Evolutionary conservation across 208 protist genomes (phyloP).

Genomic region (Acanthamoeba castellanii): DNA sequence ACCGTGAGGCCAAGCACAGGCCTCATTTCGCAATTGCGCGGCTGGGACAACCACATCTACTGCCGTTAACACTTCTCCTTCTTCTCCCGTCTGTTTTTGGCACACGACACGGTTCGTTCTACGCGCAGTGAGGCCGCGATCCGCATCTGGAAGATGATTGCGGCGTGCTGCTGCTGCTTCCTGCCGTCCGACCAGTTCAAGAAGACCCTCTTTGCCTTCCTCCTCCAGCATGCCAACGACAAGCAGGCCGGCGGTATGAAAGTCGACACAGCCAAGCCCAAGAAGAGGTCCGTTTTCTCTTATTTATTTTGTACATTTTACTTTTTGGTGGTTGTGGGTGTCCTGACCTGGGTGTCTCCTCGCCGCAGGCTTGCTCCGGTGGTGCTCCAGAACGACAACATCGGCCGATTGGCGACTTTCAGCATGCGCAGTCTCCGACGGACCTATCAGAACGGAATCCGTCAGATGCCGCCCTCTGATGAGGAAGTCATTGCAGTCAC

Average conservation of each 20-base stretch:
- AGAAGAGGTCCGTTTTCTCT: background rate
- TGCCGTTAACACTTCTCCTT: too few species aligned
- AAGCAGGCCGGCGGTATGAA: background rate
- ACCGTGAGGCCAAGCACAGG: too few species aligned
- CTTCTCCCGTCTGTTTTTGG: background rate
- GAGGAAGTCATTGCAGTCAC: background rate
- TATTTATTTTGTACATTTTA: too few species aligned
- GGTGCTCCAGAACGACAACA: background rate
- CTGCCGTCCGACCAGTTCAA: constrained; percentile 12
- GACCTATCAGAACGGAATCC: constrained; percentile 38
- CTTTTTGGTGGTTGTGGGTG: too few species aligned
- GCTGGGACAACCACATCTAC: too few species aligned
- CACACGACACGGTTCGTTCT: too few species aligned
- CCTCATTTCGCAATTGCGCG: too few species aligned
- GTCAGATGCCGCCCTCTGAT: constrained; percentile 4
- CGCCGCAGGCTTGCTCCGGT: background rate
- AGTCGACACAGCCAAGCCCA: background rate
- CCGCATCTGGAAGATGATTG: constrained; percentile 8
- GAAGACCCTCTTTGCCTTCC: constrained; percentile 21
- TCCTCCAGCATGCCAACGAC: background rate
- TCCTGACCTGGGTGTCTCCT: too few species aligned
- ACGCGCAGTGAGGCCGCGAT: background rate
- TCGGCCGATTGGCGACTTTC: background rate
- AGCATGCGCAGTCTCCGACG: constrained; percentile 9
- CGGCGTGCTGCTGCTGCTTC: constrained; percentile 26